Evolutionary conservation across 805 yeast species (phyloP).

Genomic region (Starmera dryadoides): DNA sequence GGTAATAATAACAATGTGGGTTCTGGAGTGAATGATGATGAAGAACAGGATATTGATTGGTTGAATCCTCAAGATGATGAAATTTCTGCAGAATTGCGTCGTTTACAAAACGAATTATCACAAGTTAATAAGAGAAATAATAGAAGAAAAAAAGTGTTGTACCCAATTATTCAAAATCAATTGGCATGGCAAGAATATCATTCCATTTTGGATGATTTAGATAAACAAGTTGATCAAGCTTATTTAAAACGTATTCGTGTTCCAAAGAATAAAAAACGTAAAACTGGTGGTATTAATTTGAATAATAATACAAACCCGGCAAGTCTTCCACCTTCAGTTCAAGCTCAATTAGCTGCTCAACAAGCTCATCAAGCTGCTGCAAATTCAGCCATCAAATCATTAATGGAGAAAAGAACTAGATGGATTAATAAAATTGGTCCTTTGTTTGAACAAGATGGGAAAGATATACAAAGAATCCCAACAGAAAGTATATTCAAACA

Average conservation of each 20-base stretch:
- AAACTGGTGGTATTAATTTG: conserved; percentile 14
- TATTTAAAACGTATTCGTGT: conserved; percentile 76
- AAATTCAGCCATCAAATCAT: conserved; percentile 67
- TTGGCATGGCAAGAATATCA: conserved; percentile 93
- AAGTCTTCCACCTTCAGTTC: conserved; percentile 25
- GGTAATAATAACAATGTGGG: conserved; percentile 21
- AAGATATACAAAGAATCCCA: conserved; percentile 75
- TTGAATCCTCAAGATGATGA: conserved; percentile 87
- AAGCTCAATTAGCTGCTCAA: conserved; percentile 21
- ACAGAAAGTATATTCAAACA: conserved; percentile 45
- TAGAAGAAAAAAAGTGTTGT: conserved; percentile 53
- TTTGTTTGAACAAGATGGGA: conserved; percentile 52
- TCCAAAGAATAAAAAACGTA: conserved; percentile 43
- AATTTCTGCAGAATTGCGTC: conserved; percentile 74
- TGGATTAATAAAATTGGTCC: conserved; percentile 93
- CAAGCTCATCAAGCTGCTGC: conserved; percentile 59
- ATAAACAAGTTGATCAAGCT: conserved; percentile 94
- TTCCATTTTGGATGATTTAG: conserved; percentile 85
- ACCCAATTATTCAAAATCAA: conserved; percentile 77
- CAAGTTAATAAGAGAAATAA: conserved; percentile 57
- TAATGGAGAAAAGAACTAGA: conserved; percentile 77
- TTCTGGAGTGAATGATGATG: conserved; percentile 13
- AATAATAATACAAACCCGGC: conserved; percentile 9
- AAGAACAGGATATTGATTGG: conserved; percentile 47
- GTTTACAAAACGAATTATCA: conserved; percentile 60